phyloP scores from a whole-genome alignment of 2,329 filamentous ascomycete genomes.

The Fusarium hostae region DNA sequence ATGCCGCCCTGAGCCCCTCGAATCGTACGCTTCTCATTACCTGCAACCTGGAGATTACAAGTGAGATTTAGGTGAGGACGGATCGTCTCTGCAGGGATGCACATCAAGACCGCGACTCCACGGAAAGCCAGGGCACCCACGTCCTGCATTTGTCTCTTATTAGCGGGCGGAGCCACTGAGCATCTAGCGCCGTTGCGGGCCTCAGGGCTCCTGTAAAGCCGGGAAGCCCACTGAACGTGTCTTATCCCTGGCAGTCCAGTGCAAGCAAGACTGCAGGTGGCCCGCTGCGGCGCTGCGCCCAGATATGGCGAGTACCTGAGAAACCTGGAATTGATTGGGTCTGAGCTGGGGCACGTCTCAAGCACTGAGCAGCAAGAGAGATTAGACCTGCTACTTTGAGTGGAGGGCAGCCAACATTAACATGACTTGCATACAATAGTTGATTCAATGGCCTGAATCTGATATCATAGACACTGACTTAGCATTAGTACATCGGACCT shows the following conservation, averaged over 20 bases:
- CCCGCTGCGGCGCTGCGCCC: slow-evolving; percentile 29
- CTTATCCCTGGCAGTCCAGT: slow-evolving; percentile 15
- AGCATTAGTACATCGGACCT: slow-evolving; percentile 6
- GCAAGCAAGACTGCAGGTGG: slow-evolving; percentile 15
- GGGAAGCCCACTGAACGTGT: slow-evolving; percentile 22
- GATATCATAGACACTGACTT: slow-evolving; percentile 31
- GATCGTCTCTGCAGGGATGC: slow-evolving; percentile 51
- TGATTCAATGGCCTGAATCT: slow-evolving; percentile 27
- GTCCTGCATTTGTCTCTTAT: slow-evolving; percentile 38
- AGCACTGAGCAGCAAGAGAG: slow-evolving; percentile 40
- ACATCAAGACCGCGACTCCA: slow-evolving; percentile 40
- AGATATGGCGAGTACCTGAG: slow-evolving; percentile 18
- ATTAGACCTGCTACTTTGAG: slow-evolving; percentile 42
- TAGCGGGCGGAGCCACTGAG: slow-evolving; percentile 44
- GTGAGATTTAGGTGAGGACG: slow-evolving; percentile 47
- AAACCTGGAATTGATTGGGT: slow-evolving; percentile 41
- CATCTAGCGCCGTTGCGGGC: slow-evolving; percentile 44
- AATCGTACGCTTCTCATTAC: slow-evolving; percentile 17
- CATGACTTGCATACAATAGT: slow-evolving; percentile 44
- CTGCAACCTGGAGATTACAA: slow-evolving; percentile 46
- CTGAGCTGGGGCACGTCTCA: slow-evolving; percentile 37
- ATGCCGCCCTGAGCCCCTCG: slow-evolving; percentile 9
- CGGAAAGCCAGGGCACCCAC: slow-evolving; percentile 34
- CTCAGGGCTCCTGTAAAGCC: slow-evolving; percentile 35
- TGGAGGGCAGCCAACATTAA: slow-evolving; percentile 37